phyloP scores from a whole-genome alignment of 75 land plant genomes.

The Picea glauca region DNA sequence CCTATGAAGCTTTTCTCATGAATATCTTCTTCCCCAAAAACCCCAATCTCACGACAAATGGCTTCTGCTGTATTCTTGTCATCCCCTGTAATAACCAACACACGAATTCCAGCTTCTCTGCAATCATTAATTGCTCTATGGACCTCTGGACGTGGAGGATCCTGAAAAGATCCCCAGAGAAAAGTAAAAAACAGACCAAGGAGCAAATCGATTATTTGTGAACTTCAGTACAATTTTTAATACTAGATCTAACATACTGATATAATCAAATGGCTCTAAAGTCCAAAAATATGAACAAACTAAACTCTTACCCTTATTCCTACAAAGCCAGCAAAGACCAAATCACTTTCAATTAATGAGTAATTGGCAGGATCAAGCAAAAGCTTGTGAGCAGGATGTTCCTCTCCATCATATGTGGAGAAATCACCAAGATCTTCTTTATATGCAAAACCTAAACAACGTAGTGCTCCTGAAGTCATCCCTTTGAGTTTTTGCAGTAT shows the following conservation, averaged over 20 bases:
- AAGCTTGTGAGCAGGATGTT: constrained; percentile 76
- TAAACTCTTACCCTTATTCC: constrained; percentile 76
- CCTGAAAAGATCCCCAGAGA: constrained; percentile 32
- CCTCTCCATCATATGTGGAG: constrained; percentile 79
- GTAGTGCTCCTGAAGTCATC: constrained; percentile 82
- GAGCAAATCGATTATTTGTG: background rate
- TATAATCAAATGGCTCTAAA: background rate
- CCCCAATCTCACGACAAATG: constrained; percentile 89
- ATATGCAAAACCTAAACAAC: constrained; percentile 93
- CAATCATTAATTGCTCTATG: constrained; percentile 83
- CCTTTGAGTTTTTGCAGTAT: constrained; percentile 46
- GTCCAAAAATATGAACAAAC: background rate
- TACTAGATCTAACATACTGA: background rate
- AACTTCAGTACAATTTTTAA: background rate
- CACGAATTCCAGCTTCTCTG: constrained; percentile 89
- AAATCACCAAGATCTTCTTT: constrained; percentile 75
- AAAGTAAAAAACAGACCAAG: background rate
- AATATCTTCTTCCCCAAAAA: constrained; percentile 70
- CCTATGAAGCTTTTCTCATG: constrained; percentile 65
- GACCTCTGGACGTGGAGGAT: constrained; percentile 91
- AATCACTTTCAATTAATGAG: constrained; percentile 65
- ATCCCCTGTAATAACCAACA: constrained; percentile 95
- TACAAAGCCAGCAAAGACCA: constrained; percentile 81
- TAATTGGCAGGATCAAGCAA: constrained; percentile 82
- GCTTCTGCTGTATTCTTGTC: constrained; percentile 96